A percentile compares a stretch with the other conserved stretches of the same genome.
These are phyloP conservation scores for Trametes elegans DNA, from an alignment of 768 basidiomycete genomes.

Conservation along the genomic window DNA sequence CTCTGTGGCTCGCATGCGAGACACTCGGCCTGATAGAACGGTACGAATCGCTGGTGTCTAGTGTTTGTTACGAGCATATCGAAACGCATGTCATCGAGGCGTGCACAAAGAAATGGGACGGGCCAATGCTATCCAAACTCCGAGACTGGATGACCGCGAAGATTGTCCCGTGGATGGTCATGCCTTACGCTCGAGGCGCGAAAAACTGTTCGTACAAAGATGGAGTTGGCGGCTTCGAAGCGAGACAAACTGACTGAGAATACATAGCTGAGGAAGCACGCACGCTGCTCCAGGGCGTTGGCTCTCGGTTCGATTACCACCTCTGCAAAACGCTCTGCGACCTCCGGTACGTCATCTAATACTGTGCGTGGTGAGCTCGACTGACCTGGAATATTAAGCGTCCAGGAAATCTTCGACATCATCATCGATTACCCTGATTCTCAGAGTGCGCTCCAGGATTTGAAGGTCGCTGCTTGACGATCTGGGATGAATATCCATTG, in stretches of 20 bases:
- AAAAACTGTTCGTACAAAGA: conserved; percentile 43
- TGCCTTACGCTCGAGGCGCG: conserved; percentile 72
- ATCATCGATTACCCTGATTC: conserved; percentile 95
- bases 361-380: background rate
- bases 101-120: conserved; percentile 70
- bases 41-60: conserved; percentile 79
- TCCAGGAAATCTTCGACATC: conserved; percentile 90
- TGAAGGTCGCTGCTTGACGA: conserved; percentile 51
- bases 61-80: conserved; percentile 84
- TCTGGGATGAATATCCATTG: background rate
- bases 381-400: conserved; percentile 35
- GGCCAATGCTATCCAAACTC: conserved; percentile 57
- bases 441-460: conserved; percentile 76
- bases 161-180: conserved; percentile 83
- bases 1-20: conserved; percentile 62
- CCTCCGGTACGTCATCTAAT: conserved; percentile 54
- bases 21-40: conserved; percentile 75
- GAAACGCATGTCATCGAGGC: conserved; percentile 66
- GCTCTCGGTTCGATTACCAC: conserved; percentile 87
- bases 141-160: conserved; percentile 76
- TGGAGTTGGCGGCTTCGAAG: no score
- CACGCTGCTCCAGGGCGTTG: conserved; percentile 70
- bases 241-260: background rate
- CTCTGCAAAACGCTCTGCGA: conserved; percentile 90
- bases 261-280: conserved; percentile 67